Percentiles rank a stretch among this genome's conserved stretches.
These are phyloP conservation scores for Hanseniaspora singularis DNA, from an alignment of 805 yeast species.

Conservation along the genomic window DNA sequence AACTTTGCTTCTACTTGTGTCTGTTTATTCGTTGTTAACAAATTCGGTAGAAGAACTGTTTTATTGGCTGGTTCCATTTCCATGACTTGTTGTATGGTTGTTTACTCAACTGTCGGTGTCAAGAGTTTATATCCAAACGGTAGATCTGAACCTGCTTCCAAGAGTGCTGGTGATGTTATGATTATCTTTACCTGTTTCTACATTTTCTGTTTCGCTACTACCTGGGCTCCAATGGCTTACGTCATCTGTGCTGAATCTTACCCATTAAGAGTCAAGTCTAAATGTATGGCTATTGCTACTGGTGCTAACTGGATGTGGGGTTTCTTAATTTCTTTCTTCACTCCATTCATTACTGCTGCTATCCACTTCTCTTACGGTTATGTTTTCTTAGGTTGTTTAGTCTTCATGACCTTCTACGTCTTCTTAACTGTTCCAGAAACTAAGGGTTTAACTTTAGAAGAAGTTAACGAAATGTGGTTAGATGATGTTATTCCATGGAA, in stretches of 20 bases:
- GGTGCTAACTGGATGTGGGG: slow-evolving; percentile 56
- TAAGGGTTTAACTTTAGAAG: slow-evolving; percentile 70
- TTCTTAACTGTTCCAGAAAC: slow-evolving; percentile 69
- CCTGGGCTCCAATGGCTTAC: slow-evolving; percentile 60
- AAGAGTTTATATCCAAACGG: slow-evolving; percentile 32
- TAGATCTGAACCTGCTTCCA: slow-evolving; percentile 22
- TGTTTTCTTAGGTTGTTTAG: slow-evolving; percentile 48
- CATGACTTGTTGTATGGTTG: slow-evolving; percentile 34
- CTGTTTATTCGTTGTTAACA: slow-evolving; percentile 39
- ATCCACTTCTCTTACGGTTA: slow-evolving; percentile 67
- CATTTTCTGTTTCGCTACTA: slow-evolving; percentile 56
- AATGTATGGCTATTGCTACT: slow-evolving; percentile 44
- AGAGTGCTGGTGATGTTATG: slow-evolving; percentile 30
- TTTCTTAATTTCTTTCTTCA: slow-evolving; percentile 57
- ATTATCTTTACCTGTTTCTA: slow-evolving; percentile 33
- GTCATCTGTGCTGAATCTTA: slow-evolving; percentile 52
- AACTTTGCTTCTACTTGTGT: slow-evolving; percentile 45
- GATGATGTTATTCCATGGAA: slow-evolving; percentile 36
- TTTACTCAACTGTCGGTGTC: slow-evolving; percentile 50
- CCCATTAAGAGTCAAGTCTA: slow-evolving; percentile 54
- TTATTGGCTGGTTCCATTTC: slow-evolving; percentile 37
- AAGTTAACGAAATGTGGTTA: slow-evolving; percentile 56
- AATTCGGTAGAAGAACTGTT: slow-evolving; percentile 38
- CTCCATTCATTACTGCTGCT: slow-evolving; percentile 57
- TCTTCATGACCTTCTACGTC: slow-evolving; percentile 51